Base-by-base conservation (phyloP, 1,284 basidiomycete species). In the Boletus nobilissimus region DNA sequence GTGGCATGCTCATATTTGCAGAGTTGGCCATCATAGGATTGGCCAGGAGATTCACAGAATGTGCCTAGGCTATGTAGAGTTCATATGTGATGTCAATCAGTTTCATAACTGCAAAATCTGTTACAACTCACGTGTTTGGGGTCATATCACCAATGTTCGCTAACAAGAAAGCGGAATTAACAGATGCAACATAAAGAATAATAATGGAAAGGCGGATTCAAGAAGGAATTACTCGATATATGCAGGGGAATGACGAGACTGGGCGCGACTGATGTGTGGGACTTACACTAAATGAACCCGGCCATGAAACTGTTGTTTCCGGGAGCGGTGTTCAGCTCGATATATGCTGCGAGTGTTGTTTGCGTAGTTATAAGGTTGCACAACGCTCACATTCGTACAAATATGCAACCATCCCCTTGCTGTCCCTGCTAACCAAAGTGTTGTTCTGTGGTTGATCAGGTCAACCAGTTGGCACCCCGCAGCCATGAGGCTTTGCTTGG, bases 361-460 rank as follows among this genome's bases (percentile, higher is more conserved):
- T 26, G 19, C 60, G 32, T 51, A 54, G 39, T n/a, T 36, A 36
- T 39, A 38, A 39, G 60, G 29, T 18, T 46, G 38, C 43, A 46
- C 11, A 48, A 68, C 3, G 78, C 88, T 68, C 78, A 93, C 93
- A 86, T 88, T 95, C 95, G 78, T 94, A 95, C 26, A 95, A 83
- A 83, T 91, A 93, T 19, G 94, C 94, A 10, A 94, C 94, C 93
- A 96, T 95, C 38, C 95, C 95, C 83, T 96, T 96, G 87, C 95
- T 95, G 84, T 95, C 94, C 10, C 89, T 87, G 83, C 93, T 95
- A 46, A 96, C 89, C 19, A 95, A 87, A 0, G 94, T 95, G 79
- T 95, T 95, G 82, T 95, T 96, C 93, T 94, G 46, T 78, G 39
- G 57, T 26, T 70, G 48, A 34, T 76, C 14, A n/a, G 3, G 65